Conservation (phyloP, 2,329 filamentous ascomycete genomes). For the Colletotrichum liaoningense region DNA sequence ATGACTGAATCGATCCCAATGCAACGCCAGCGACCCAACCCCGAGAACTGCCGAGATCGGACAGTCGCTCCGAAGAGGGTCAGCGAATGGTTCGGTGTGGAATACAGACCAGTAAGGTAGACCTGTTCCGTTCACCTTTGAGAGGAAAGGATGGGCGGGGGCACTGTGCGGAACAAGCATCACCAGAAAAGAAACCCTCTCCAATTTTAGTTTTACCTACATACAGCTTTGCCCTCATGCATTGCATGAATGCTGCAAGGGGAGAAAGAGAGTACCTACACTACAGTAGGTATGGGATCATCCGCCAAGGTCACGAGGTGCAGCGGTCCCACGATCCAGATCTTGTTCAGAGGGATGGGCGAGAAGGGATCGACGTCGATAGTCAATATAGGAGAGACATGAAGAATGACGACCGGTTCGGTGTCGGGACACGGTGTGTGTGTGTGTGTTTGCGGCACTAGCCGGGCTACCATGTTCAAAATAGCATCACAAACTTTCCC, state of each 20-base stretch:
- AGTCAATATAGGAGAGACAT: not conserved
- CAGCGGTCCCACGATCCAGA: not conserved
- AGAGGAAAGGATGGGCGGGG: not conserved
- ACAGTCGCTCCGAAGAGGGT: not conserved
- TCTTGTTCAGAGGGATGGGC: not conserved
- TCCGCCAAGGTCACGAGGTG: not conserved
- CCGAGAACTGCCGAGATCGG: slow-evolving; percentile 28
- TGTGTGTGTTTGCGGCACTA: not conserved
- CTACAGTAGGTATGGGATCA: not conserved
- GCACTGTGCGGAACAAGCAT: not conserved
- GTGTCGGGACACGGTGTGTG: no score
- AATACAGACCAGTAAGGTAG: slow-evolving; percentile 7
- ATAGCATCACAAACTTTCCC: not conserved
- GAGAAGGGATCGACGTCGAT: not conserved
- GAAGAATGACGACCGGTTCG: not conserved
- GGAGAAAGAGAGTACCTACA: not conserved
- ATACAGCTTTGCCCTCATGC: not conserved
- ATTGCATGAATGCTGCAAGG: not conserved
- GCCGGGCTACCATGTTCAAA: not conserved
- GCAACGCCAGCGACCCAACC: not conserved
- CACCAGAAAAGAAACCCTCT: not conserved
- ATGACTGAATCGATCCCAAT: not conserved
- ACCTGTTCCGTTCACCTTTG: not conserved
- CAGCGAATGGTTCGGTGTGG: not conserved
- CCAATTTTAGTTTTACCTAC: not conserved